Evolutionary conservation across 495 filamentous ascomycete genomes (phyloP), one percentile per base, ranked within the genome.

Genomic region (Penicillium coprophilum): DNA sequence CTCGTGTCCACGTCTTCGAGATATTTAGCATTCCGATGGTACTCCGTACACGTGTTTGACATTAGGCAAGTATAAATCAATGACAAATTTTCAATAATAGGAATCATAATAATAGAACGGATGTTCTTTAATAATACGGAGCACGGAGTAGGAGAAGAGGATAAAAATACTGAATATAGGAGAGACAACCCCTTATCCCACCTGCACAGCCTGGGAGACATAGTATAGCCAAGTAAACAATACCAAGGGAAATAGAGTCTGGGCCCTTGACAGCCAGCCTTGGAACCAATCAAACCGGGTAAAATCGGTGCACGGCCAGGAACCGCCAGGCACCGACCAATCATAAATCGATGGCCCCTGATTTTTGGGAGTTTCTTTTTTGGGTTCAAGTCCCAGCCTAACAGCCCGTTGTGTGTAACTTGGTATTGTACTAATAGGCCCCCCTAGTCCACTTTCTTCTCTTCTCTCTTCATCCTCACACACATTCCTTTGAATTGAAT

Each of bases 401-500:
- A n/a, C n/a, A n/a, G 43, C 49, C 49, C 45, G 44, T 53, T 24
- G 28, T 41, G 50, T 44, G 40, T 30, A 32, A 36, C 47, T 41
- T n/a, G 38, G 50, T 47, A 53, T 40, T 46, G 50, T 54, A 40
- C 43, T 39, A 45, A 43, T 43, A 44, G 13, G 31, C 32, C 45
- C 49, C 59, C 60, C 41, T 56, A 63, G 63, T 61, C 53, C 45
- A 62, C 49, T 49, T 63, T 47, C 47, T 62, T 58, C 49, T 55
- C 46, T 49, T 59, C 55, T 49, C 48, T 46, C 49, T 46, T 34
- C 48, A 56, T 52, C 60, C 53, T 58, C 55, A 46, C 45, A 57
- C 60, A 67, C 69, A 63, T 47, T 72, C 64, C 57, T 61, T 69
- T 65, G 59, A 45, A 51, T 56, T 36, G 51, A 54, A 56, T 41